A percentile compares a stretch with the other conserved stretches of the same genome.
Evolutionary conservation across 78 protist genomes (phyloP).

Genomic region (Guillardia theta): DNA sequence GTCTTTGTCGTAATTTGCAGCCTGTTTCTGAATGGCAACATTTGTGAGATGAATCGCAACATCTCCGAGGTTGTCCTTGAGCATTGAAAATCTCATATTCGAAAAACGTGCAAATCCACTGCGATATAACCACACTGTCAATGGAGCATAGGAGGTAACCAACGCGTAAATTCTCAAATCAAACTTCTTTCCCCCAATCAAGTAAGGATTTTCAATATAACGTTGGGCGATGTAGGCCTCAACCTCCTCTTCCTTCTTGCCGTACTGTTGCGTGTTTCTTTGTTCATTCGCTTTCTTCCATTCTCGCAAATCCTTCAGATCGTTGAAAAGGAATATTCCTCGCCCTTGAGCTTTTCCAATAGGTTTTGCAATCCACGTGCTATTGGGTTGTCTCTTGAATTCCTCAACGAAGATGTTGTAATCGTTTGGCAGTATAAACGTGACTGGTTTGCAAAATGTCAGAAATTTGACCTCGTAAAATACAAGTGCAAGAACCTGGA

Average conservation of each 20-base stretch:
- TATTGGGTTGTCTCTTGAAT: background rate
- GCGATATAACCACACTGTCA: background rate
- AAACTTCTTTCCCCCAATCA: constrained; percentile 71
- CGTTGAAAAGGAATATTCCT: constrained; percentile 87
- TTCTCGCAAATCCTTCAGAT: constrained; percentile 67
- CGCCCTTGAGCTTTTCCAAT: constrained; percentile 61
- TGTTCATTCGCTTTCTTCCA: constrained; percentile 61
- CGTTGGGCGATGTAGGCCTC: constrained; percentile 53
- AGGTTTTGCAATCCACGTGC: background rate
- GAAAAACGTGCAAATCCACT: constrained; percentile 59
- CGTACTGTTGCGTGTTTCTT: background rate
- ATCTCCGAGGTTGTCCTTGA: background rate
- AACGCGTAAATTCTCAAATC: constrained; percentile 67
- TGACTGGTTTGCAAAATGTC: constrained; percentile 52
- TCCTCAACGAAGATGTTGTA: constrained; percentile 9
- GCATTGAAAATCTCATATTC: background rate
- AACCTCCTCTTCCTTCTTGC: background rate
- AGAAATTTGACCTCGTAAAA: background rate
- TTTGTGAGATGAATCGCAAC: constrained; percentile 84
- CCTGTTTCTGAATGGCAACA: constrained; percentile 82
- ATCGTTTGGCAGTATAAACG: constrained; percentile 48
- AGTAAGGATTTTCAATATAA: constrained; percentile 69
- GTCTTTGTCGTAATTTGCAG: constrained; percentile 10
- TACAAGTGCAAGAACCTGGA: background rate
- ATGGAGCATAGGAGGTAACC: constrained; percentile 46